Evolutionary conservation across 805 yeast species (phyloP).

Genomic region (Diddensiella santjacobensis): DNA sequence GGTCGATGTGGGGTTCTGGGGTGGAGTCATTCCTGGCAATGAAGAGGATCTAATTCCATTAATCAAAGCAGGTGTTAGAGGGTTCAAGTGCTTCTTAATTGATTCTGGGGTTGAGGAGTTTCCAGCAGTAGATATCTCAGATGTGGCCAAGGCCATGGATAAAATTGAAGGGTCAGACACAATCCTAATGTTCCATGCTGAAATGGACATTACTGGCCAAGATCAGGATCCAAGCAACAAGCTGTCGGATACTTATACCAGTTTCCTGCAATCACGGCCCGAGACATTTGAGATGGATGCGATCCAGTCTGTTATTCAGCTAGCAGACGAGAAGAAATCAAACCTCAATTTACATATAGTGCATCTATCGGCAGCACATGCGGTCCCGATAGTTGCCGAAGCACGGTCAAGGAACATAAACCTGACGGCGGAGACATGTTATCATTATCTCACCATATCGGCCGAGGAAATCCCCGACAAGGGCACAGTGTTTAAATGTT

Average conservation of each 20-base stretch:
- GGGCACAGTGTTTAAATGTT: slow-evolving; percentile 84
- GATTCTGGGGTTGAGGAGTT: slow-evolving; percentile 97
- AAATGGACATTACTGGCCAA: slow-evolving; percentile 48
- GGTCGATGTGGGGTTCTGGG: slow-evolving; percentile 97
- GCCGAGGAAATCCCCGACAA: slow-evolving; percentile 77
- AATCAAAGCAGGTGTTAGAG: slow-evolving; percentile 82
- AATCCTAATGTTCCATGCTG: slow-evolving; percentile 89
- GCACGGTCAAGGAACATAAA: slow-evolving; percentile 48
- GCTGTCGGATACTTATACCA: slow-evolving; percentile 44
- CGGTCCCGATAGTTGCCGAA: slow-evolving; percentile 63
- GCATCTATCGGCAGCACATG: slow-evolving; percentile 82
- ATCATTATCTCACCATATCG: slow-evolving; percentile 76
- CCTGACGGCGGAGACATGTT: slow-evolving; percentile 87
- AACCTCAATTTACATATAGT: slow-evolving; percentile 68
- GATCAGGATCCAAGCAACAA: slow-evolving; percentile 38
- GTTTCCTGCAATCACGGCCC: slow-evolving; percentile 82
- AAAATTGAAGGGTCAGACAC: slow-evolving; percentile 61
- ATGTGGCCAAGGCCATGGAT: slow-evolving; percentile 65
- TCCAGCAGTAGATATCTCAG: slow-evolving; percentile 67
- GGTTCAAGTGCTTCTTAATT: slow-evolving; percentile 88
- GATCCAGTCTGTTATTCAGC: slow-evolving; percentile 62
- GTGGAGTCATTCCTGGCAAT: slow-evolving; percentile 85
- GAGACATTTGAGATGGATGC: slow-evolving; percentile 86
- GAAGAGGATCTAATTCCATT: slow-evolving; percentile 65
- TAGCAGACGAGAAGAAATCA: slow-evolving; percentile 45